Evolutionary conservation across 2,329 filamentous ascomycete genomes (phyloP).

Genomic region (Sporothrix luriei): DNA sequence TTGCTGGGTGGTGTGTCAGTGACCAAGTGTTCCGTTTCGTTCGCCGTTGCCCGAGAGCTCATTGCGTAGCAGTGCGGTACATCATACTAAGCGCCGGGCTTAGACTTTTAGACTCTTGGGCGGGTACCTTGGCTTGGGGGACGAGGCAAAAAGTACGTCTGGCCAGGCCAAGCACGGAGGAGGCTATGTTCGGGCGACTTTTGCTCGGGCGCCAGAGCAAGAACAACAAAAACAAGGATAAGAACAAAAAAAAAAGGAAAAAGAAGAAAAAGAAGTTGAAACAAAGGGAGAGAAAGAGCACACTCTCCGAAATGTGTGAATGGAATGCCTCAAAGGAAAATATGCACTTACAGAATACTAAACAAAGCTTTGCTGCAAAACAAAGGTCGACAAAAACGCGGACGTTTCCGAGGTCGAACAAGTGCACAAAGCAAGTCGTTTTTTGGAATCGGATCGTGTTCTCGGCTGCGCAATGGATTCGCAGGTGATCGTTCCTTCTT

Average conservation of each 20-base stretch:
- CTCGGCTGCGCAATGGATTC: slow-evolving; percentile 17
- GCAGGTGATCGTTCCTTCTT: background rate
- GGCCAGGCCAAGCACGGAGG: slow-evolving; percentile 25
- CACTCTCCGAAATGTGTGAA: background rate
- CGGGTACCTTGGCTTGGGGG: slow-evolving; percentile 23
- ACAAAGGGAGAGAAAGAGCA: background rate
- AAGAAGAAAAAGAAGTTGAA: background rate
- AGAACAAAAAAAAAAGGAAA: background rate
- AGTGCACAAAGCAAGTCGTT: background rate
- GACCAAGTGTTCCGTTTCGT: slow-evolving; percentile 1
- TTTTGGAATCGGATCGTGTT: background rate
- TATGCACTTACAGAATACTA: slow-evolving; percentile 2
- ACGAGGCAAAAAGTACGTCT: slow-evolving; percentile 15
- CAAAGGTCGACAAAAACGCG: background rate
- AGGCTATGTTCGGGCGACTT: slow-evolving; percentile 29
- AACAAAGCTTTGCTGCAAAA: background rate
- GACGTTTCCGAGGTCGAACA: background rate
- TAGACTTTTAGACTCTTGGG: slow-evolving; percentile 27
- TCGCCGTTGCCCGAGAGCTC: slow-evolving; percentile 5
- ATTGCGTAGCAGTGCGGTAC: background rate
- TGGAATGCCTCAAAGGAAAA: background rate
- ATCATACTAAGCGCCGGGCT: slow-evolving; percentile 30
- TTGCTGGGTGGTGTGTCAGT: slow-evolving; percentile 16
- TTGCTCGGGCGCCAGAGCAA: slow-evolving; percentile 6
- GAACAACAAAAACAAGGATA: background rate